A percentile compares a stretch with the other conserved stretches of the same genome.
These are phyloP conservation scores for Mycocalia duriaeana DNA, from an alignment of 1,284 basidiomycete species.

Conservation along the genomic window DNA sequence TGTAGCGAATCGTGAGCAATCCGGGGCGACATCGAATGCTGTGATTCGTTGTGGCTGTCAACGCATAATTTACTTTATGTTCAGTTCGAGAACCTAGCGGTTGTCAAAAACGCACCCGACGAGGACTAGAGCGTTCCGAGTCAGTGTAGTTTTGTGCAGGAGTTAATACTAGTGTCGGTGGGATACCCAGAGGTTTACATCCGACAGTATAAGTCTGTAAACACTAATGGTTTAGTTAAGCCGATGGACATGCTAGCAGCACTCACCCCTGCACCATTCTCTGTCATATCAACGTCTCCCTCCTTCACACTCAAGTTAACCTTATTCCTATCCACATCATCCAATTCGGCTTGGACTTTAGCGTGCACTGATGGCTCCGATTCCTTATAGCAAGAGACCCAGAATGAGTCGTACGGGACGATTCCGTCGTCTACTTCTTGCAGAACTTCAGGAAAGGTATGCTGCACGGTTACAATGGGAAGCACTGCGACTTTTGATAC, in stretches of 20 bases:
- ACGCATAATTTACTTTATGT: no score
- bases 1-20: constrained; percentile 52
- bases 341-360: constrained; percentile 46
- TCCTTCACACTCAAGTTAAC: constrained; percentile 36
- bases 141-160: constrained; percentile 44
- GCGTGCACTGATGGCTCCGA: constrained; percentile 55
- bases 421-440: constrained; percentile 53
- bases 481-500: constrained; percentile 28
- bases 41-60: constrained; percentile 51
- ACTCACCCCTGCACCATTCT: constrained; percentile 22
- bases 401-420: constrained; percentile 57
- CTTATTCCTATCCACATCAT: constrained; percentile 46
- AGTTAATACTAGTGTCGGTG: constrained; percentile 37
- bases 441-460: constrained; percentile 52
- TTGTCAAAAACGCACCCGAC: constrained; percentile 28
- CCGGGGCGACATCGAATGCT: constrained; percentile 57
- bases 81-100: no score
- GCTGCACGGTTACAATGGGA: constrained; percentile 59
- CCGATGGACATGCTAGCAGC: no score
- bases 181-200: constrained; percentile 34
- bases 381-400: constrained; percentile 67
- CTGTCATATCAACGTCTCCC: constrained; percentile 33
- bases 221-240: no score
- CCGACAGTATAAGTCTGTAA: constrained; percentile 24
- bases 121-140: constrained; percentile 34